A percentile compares a stretch with the other conserved stretches of the same genome.
Evolutionary conservation across 2,329 filamentous ascomycete species (phyloP).

Genomic region (Botryotinia calthae): DNA sequence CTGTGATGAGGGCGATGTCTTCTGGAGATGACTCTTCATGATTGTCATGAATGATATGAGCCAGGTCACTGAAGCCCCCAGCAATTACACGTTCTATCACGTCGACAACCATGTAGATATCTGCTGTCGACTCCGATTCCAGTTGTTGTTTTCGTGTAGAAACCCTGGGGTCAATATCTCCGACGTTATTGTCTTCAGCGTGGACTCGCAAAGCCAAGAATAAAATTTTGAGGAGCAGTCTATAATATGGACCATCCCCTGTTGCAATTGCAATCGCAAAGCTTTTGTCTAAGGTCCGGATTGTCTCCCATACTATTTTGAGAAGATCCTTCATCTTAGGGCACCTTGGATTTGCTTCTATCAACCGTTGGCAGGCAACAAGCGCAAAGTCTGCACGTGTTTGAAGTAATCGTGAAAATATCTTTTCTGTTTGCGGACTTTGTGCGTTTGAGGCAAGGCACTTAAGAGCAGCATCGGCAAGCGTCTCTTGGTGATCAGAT

Average conservation of each 20-base stretch:
- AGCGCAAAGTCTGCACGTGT: constrained; percentile 78
- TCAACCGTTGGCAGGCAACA: constrained; percentile 76
- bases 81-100: constrained; percentile 77
- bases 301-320: constrained; percentile 57
- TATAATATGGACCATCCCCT: constrained; percentile 68
- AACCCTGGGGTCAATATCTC: constrained; percentile 25
- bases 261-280: constrained; percentile 59
- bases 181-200: constrained; percentile 31
- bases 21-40: constrained; percentile 64
- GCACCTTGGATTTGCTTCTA: constrained; percentile 52
- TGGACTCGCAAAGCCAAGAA: constrained; percentile 77
- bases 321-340: constrained; percentile 55
- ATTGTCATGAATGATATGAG: constrained; percentile 76
- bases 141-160: constrained; percentile 26
- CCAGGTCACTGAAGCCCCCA: constrained; percentile 77
- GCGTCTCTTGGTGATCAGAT: constrained; percentile 30
- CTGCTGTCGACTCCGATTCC: constrained; percentile 35
- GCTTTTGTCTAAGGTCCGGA: constrained; percentile 51
- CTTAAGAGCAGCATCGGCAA: constrained; percentile 67
- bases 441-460: constrained; percentile 77
- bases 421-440: constrained; percentile 68
- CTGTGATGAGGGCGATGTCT: constrained; percentile 84
- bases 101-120: constrained; percentile 54
- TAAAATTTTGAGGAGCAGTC: constrained; percentile 77
- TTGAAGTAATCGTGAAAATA: constrained; percentile 78